These are phyloP conservation scores for Paraphoma chrysanthemicola DNA, from an alignment of 2,329 filamentous ascomycete genomes.

Conservation along the genomic window DNA sequence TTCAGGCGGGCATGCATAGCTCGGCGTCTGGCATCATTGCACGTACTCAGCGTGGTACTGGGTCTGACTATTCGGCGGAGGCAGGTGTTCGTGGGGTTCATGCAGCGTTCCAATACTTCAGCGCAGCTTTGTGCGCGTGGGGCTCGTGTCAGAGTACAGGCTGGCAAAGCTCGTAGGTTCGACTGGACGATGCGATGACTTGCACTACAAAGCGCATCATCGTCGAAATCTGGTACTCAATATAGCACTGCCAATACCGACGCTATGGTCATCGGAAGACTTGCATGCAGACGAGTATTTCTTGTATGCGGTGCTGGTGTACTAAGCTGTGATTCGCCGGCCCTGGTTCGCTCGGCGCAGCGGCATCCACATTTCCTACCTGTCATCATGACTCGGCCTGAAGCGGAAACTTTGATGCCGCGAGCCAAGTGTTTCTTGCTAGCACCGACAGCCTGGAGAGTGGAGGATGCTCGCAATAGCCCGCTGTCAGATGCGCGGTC, in stretches of 20 bases:
- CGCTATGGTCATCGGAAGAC: constrained; percentile 37
- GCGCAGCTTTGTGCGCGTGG: neutral
- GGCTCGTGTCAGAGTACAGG: neutral
- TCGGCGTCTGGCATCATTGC: constrained; percentile 19
- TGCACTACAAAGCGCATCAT: neutral
- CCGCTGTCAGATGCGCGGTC: constrained; percentile 14
- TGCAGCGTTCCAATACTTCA: constrained; percentile 30
- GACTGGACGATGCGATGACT: constrained; percentile 1
- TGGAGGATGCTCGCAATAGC: neutral
- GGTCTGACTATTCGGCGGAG: constrained; percentile 17
- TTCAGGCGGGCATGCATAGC: constrained; percentile 25
- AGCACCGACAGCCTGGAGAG: neutral
- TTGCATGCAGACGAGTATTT: constrained; percentile 34
- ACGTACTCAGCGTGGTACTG: constrained; percentile 23
- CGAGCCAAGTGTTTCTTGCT: neutral
- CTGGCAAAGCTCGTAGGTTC: neutral
- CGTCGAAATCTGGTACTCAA: constrained; percentile 24
- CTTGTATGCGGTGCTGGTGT: constrained; percentile 26
- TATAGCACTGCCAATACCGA: constrained; percentile 33
- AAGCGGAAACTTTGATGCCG: neutral
- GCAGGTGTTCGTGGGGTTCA: constrained; percentile 23
- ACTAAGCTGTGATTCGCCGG: constrained; percentile 25
- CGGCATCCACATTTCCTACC: constrained; percentile 17
- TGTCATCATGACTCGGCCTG: neutral
- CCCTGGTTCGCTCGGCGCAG: constrained; percentile 19